These are phyloP conservation scores for Peterozyma toletana DNA, from an alignment of 805 yeast species.

Conservation along the genomic window DNA sequence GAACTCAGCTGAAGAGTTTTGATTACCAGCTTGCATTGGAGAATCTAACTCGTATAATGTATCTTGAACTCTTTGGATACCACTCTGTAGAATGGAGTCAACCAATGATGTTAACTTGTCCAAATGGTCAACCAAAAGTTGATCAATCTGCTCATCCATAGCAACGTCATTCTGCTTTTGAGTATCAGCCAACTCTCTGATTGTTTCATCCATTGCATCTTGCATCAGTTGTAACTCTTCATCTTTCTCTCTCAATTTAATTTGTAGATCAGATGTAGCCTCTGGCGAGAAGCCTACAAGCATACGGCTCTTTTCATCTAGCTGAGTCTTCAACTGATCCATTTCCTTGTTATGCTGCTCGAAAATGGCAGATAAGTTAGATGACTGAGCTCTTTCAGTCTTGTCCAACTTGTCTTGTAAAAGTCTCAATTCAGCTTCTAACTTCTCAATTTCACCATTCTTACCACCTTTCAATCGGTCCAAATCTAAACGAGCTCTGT, in stretches of 20 bases:
- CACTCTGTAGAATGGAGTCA: slow-evolving; percentile 66
- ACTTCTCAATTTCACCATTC: slow-evolving; percentile 55
- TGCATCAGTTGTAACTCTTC: slow-evolving; percentile 73
- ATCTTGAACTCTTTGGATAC: slow-evolving; percentile 69
- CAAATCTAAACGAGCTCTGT: slow-evolving; percentile 76
- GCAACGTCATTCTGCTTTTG: slow-evolving; percentile 43
- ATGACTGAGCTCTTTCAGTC: slow-evolving; percentile 54
- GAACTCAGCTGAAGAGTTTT: slow-evolving; percentile 65
- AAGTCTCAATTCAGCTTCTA: slow-evolving; percentile 59
- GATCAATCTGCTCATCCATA: slow-evolving; percentile 52
- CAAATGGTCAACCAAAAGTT: slow-evolving; percentile 38
- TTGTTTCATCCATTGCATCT: slow-evolving; percentile 71
- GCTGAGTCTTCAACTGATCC: slow-evolving; percentile 35
- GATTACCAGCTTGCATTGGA: slow-evolving; percentile 78
- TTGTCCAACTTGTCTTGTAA: slow-evolving; percentile 51
- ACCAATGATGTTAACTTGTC: slow-evolving; percentile 43
- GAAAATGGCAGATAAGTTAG: slow-evolving; percentile 53
- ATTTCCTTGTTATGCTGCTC: slow-evolving; percentile 59
- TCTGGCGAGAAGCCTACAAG: slow-evolving; percentile 19
- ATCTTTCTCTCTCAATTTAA: slow-evolving; percentile 55
- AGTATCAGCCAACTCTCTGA: slow-evolving; percentile 46
- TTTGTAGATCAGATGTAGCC: slow-evolving; percentile 27
- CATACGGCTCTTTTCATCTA: slow-evolving; percentile 20
- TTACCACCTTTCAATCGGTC: slow-evolving; percentile 63
- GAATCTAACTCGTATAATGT: slow-evolving; percentile 62